Base-by-base conservation (phyloP, 192 early-diverging fungal genomes). In the Mortierella alpina region DNA sequence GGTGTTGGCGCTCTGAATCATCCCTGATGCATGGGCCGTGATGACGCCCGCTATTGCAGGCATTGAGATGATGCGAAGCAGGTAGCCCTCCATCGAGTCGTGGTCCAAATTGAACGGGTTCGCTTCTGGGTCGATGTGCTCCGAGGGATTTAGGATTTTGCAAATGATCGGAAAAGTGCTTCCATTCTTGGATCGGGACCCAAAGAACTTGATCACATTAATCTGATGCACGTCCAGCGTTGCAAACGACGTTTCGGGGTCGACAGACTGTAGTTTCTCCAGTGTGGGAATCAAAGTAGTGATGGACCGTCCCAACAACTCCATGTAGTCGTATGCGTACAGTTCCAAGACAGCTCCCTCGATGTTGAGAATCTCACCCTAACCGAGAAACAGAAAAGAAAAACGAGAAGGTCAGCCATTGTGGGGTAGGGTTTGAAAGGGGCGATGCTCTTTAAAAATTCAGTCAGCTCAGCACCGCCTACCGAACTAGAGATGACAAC, bases 21-120 rank as follows among this genome's bases (percentile, higher is more conserved):
- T 40, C 0, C 91, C 90, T 45, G 73, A 69, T n/a, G 71, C 59
- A 52, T 86, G 82, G 6, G 84, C 65, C 5, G 89, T 90, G 62
- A 92, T 82, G 7, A 92, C 83, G 1, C 91, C 90, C 11, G 90
- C 85, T 51, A 92, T 92, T 9, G 87, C 86, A 1, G 90, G 87
- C 59, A 92, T 87, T 2, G 89, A 89, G 13, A 88, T 89, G 47
- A 91, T 83, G 50, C 88, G 82, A 20, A 92, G 40, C 6, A 76
- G 41, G 68, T 82, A 86, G 12, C 75, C 61, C 20, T 62, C 60
- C 64, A 74, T 63, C 17, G 53, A 47, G 7, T 69, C 48, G 20
- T 75, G 60, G 18, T 63, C 67, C 23, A 54, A 41, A 55, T 68
- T 72, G 31, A 79, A 79, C 4, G 76, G 76, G 53, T 79, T 79